A percentile compares a stretch with the other conserved stretches of the same genome.
phyloP scores from a whole-genome alignment of 495 filamentous ascomycete species.

The Talaromyces nanjingensis region DNA sequence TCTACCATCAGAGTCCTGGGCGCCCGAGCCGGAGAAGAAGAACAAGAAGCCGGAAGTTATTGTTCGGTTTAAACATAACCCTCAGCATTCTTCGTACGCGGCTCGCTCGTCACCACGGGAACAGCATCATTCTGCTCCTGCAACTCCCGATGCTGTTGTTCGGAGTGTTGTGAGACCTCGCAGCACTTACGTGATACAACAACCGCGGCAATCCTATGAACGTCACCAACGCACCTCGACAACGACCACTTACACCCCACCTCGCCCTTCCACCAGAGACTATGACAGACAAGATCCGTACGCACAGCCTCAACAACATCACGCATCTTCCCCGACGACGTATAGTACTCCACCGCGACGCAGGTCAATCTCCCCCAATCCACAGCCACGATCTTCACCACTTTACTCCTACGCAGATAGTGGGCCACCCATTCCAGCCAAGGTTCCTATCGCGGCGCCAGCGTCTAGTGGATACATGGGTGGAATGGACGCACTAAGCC shows the following conservation, averaged over 20 bases:
- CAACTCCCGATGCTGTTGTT: background rate
- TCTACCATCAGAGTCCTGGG: conserved; percentile 84
- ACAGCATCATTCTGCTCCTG: conserved; percentile 1
- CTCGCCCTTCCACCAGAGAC: background rate
- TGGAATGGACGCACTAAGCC: conserved; percentile 59
- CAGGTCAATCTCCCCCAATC: conserved; percentile 25
- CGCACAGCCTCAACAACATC: background rate
- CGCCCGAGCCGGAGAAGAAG: conserved; percentile 84
- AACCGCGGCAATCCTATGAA: conserved; percentile 6
- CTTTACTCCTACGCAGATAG: conserved; percentile 23
- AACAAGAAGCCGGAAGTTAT: conserved; percentile 51
- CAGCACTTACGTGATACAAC: conserved; percentile 1
- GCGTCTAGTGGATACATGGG: conserved; percentile 22
- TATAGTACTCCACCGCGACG: conserved; percentile 6
- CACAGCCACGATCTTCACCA: conserved; percentile 19
- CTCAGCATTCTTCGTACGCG: conserved; percentile 33
- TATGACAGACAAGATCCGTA: conserved; percentile 6
- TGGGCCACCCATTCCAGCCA: conserved; percentile 66
- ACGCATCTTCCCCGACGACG: background rate
- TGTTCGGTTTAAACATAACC: conserved; percentile 42
- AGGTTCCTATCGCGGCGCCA: conserved; percentile 54
- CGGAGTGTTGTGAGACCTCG: background rate
- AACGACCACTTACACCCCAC: conserved; percentile 7
- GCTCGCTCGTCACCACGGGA: conserved; percentile 7
- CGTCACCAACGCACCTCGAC: background rate